Conservation (phyloP, 345 rosid species). For the Eucalyptus regnans region DNA sequence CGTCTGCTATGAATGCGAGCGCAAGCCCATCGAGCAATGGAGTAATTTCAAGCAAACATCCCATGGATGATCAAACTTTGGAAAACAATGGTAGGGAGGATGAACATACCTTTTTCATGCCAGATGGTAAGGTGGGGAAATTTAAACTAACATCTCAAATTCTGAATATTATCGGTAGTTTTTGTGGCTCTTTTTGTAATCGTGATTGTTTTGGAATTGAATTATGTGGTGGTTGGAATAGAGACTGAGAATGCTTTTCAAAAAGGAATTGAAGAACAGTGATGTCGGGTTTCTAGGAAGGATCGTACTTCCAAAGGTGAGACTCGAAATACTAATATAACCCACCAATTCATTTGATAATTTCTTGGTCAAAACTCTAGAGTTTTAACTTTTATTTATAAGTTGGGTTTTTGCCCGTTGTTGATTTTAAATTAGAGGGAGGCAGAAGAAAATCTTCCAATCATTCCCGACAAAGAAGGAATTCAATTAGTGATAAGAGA, state of each 20-base stretch:
- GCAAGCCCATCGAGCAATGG: neutral
- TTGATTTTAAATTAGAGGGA: slow-evolving; percentile 37
- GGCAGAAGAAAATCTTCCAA: slow-evolving; percentile 65
- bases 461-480: slow-evolving; percentile 50
- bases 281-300: slow-evolving; percentile 82
- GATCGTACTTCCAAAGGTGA: slow-evolving; percentile 86
- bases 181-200: neutral
- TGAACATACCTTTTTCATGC: neutral
- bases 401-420: neutral
- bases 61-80: neutral
- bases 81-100: neutral
- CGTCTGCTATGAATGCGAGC: neutral
- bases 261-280: slow-evolving; percentile 58
- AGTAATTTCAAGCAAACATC: neutral
- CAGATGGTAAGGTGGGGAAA: neutral
- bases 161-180: neutral
- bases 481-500: slow-evolving; percentile 36
- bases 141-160: neutral
- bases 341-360: neutral
- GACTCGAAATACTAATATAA: neutral
- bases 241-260: slow-evolving; percentile 49
- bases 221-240: slow-evolving; percentile 2
- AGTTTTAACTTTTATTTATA: neutral
- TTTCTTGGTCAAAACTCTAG: neutral
- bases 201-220: neutral